These are phyloP conservation scores for Herpetospermum pedunculosum DNA, from an alignment of 306 rosid genomes.

Conservation along the genomic window DNA sequence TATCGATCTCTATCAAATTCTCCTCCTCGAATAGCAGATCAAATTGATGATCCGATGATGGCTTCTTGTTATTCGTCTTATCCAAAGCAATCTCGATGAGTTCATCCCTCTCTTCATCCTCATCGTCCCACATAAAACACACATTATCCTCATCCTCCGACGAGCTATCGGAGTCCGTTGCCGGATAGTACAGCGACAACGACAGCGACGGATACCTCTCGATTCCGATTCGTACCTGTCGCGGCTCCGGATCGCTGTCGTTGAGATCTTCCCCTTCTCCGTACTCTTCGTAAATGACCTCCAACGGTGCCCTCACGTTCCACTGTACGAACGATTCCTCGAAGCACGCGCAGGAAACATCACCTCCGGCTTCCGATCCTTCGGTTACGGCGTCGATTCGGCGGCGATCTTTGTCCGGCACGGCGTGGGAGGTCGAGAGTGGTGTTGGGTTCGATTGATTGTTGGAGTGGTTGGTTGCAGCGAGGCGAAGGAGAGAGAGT, in stretches of 20 bases:
- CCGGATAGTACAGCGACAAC: constrained; percentile 59
- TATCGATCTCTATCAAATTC: constrained; percentile 36
- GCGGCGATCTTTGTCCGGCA: too few relatives aligned
- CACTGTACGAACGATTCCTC: constrained; percentile 57
- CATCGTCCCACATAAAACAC: constrained; percentile 52
- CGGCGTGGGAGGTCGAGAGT: too few relatives aligned
- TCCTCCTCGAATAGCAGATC: too few relatives aligned
- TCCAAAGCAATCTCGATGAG: constrained; percentile 78
- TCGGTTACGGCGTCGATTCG: constrained; percentile 18
- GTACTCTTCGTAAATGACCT: constrained; percentile 64
- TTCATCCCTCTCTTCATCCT: constrained; percentile 75
- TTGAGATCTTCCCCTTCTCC: constrained; percentile 39
- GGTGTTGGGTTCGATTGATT: too few relatives aligned
- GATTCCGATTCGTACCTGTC: constrained; percentile 14
- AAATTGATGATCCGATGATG: too few relatives aligned
- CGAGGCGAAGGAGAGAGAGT: constrained; percentile 50
- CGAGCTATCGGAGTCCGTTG: constrained; percentile 65
- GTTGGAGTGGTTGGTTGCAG: too few relatives aligned
- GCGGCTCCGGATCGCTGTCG: neutral
- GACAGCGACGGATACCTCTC: constrained; percentile 44
- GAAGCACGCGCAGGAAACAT: constrained; percentile 26
- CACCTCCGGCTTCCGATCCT: constrained; percentile 20
- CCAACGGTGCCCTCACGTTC: constrained; percentile 79
- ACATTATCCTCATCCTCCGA: constrained; percentile 37
- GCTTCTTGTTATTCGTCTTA: constrained; percentile 17